A percentile compares a stretch with the other conserved stretches of the same genome.
These are phyloP conservation scores for Ascochyta lentis DNA, from an alignment of 2,329 filamentous ascomycete species.

Conservation along the genomic window DNA sequence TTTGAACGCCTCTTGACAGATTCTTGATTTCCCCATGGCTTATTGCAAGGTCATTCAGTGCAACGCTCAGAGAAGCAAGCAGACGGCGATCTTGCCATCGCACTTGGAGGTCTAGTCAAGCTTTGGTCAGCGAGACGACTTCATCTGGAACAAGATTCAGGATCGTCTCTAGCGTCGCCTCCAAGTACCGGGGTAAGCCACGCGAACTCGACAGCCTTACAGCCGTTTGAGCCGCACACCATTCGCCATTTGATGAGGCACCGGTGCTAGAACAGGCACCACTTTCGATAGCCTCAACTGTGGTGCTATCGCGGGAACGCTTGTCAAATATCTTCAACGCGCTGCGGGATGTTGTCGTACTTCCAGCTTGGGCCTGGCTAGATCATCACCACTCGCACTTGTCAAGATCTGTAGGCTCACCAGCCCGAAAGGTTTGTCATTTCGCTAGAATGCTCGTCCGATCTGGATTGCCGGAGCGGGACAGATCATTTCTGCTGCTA, in stretches of 20 bases:
- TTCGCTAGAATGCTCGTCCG: neutral
- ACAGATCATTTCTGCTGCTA: constrained; percentile 1
- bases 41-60: neutral
- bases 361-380: neutral
- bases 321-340: neutral
- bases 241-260: neutral
- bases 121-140: neutral
- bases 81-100: neutral
- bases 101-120: neutral
- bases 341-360: neutral
- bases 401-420: neutral
- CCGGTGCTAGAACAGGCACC: neutral
- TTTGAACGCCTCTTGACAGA: neutral
- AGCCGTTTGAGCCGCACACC: constrained; percentile 5
- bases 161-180: neutral
- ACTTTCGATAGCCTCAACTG: constrained; percentile 1
- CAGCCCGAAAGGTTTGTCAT: neutral
- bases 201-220: neutral
- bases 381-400: neutral
- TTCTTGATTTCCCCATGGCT: neutral
- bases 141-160: neutral
- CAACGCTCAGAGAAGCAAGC: neutral
- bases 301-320: neutral
- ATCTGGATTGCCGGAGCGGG: neutral
- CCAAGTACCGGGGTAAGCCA: neutral